Conservation (phyloP, 805 yeast genomes). For the Zygoascus flipseniorum region DNA sequence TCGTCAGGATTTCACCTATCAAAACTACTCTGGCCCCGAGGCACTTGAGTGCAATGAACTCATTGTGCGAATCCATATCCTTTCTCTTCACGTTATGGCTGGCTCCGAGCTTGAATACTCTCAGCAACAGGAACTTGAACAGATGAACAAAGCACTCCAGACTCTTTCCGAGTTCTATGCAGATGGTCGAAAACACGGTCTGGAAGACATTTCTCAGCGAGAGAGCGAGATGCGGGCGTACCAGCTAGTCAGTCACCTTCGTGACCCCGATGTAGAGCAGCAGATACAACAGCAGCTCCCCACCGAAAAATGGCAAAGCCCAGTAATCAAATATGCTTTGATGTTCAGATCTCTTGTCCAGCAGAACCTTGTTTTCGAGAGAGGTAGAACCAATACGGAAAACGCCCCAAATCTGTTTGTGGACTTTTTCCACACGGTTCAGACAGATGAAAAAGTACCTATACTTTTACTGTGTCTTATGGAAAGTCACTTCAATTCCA, state of each 20-base stretch:
- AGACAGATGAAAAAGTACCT: conserved; percentile 37
- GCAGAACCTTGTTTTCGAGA: conserved; percentile 40
- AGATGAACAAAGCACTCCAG: conserved; percentile 82
- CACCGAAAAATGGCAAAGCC: conserved; percentile 40
- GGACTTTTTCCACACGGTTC: conserved; percentile 53
- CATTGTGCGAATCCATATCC: conserved; percentile 80
- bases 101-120: conserved; percentile 64
- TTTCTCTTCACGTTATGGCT: conserved; percentile 81
- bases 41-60: conserved; percentile 88
- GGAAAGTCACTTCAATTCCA: conserved; percentile 73
- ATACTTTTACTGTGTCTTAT: conserved; percentile 41
- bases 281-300: conserved; percentile 61
- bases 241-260: conserved; percentile 64
- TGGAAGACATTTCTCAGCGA: conserved; percentile 34
- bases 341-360: conserved; percentile 58
- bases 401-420: conserved; percentile 55
- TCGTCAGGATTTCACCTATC: conserved; percentile 94
- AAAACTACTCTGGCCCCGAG: conserved; percentile 87
- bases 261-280: conserved; percentile 80
- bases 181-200: conserved; percentile 65
- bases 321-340: conserved; percentile 60
- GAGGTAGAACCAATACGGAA: conserved; percentile 41
- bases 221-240: conserved; percentile 94
- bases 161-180: conserved; percentile 81
- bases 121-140: conserved; percentile 93